Conservation (phyloP, 2,329 filamentous ascomycete species). For the Fusarium tjaetaba region DNA sequence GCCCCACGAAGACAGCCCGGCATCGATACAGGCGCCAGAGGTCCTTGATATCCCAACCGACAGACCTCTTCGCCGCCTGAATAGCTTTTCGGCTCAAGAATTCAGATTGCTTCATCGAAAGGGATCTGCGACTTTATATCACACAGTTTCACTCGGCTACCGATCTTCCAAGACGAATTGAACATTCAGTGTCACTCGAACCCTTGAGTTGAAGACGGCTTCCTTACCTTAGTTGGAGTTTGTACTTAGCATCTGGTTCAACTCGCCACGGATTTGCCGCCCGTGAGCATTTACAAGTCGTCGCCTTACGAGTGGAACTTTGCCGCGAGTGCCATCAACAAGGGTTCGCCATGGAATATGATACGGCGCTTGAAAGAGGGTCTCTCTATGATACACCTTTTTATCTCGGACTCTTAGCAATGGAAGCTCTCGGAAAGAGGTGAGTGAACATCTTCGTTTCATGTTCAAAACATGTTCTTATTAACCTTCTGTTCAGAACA, state of each 20-base stretch:
- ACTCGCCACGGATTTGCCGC: fast-evolving
- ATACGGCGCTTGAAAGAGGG: fast-evolving
- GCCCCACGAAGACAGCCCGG: not conserved
- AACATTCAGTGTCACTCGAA: not conserved
- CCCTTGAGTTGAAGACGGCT: fast-evolving
- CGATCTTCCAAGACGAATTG: fast-evolving
- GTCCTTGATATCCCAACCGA: fast-evolving
- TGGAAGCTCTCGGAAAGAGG: too few relatives aligned
- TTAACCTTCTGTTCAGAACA: too few relatives aligned
- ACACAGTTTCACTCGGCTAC: fast-evolving
- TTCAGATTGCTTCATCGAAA: too few relatives aligned
- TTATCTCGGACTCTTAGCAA: fast-evolving
- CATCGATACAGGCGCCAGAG: fast-evolving
- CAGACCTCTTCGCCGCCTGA: fast-evolving
- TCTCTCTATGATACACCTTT: not conserved
- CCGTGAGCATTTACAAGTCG: fast-evolving
- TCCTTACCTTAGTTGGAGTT: fast-evolving
- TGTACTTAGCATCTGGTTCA: too few relatives aligned
- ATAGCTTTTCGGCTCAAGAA: fast-evolving
- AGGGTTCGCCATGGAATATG: fast-evolving
- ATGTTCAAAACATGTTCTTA: not conserved
- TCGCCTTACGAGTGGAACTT: fast-evolving
- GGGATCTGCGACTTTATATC: too few relatives aligned
- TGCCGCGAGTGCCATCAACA: not conserved
- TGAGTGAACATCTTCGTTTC: too few relatives aligned